A percentile compares a stretch with the other conserved stretches of the same genome.
These are phyloP conservation scores for Populus ilicifolia DNA, from an alignment of 345 rosid genomes.

Conservation along the genomic window DNA sequence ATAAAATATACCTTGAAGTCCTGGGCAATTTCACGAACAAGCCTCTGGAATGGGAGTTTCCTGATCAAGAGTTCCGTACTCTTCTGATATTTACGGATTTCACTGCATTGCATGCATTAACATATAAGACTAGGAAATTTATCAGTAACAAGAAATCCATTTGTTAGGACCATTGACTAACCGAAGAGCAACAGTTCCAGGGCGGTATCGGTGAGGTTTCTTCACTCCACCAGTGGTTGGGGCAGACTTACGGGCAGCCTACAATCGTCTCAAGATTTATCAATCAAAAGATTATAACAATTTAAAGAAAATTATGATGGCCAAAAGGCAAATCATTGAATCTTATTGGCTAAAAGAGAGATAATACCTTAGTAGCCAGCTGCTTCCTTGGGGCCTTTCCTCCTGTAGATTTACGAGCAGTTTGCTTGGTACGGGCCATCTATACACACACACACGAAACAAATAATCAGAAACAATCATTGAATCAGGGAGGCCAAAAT, in stretches of 20 bases:
- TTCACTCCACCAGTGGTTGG: slow-evolving; percentile 22
- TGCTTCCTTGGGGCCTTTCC: slow-evolving; percentile 98
- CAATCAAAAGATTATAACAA: not conserved
- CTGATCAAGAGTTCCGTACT: slow-evolving; percentile 18
- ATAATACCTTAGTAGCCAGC: slow-evolving; percentile 74
- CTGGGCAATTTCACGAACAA: slow-evolving; percentile 25
- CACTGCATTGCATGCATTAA: slow-evolving; percentile 2
- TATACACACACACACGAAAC: not conserved
- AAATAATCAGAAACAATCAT: not conserved
- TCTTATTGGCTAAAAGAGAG: not conserved
- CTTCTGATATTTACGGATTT: slow-evolving; percentile 21
- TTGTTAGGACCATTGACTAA: not conserved
- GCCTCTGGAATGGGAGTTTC: slow-evolving; percentile 21
- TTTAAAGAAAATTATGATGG: not conserved
- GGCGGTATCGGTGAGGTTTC: slow-evolving; percentile 22
- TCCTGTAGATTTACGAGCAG: slow-evolving; percentile 94
- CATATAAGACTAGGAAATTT: no score
- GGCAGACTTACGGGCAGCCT: slow-evolving; percentile 27
- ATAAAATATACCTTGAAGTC: slow-evolving; percentile 6
- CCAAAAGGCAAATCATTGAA: not conserved
- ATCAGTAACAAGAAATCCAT: no score
- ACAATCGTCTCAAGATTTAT: no score
- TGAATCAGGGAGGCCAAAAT: not conserved
- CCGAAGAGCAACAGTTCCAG: slow-evolving; percentile 26
- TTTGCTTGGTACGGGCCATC: slow-evolving; percentile 97